A percentile compares a stretch with the other conserved stretches of the same genome.
These are phyloP conservation scores for Phoma sp. DNA, from an alignment of 2,329 filamentous ascomycete genomes.

Conservation along the genomic window DNA sequence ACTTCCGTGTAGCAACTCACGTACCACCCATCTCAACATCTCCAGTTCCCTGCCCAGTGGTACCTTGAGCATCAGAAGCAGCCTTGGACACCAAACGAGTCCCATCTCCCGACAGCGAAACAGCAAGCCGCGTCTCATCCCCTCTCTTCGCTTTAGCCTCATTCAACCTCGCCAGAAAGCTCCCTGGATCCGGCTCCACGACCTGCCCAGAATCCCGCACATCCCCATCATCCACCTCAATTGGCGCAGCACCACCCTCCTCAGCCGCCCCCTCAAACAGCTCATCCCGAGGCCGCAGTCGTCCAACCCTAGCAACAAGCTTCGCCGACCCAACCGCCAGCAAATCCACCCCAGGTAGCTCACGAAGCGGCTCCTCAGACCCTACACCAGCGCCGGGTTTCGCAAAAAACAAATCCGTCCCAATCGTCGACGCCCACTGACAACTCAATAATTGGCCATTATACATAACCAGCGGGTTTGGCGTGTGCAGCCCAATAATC, in stretches of 20 bases:
- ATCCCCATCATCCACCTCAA: background rate
- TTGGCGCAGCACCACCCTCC: background rate
- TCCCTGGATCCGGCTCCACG: conserved; percentile 33
- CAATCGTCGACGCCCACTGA: conserved; percentile 80
- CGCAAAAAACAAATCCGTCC: conserved; percentile 79
- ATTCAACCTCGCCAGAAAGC: conserved; percentile 51
- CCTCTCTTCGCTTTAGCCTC: conserved; percentile 51
- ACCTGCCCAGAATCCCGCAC: conserved; percentile 1
- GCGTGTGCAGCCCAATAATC: conserved; percentile 80
- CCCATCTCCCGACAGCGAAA: conserved; percentile 9
- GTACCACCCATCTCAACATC: conserved; percentile 9
- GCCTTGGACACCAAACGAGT: background rate
- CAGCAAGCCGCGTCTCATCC: conserved; percentile 37
- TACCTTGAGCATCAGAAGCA: background rate
- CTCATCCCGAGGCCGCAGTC: conserved; percentile 53
- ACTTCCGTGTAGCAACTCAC: background rate
- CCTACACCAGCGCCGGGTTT: conserved; percentile 33
- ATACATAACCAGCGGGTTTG: conserved; percentile 80
- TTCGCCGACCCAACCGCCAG: conserved; percentile 74
- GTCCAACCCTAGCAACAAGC: conserved; percentile 70
- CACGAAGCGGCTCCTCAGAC: conserved; percentile 53
- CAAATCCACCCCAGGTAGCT: conserved; percentile 66
- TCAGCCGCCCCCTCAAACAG: conserved; percentile 26
- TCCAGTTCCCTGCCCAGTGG: background rate
- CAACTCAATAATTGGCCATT: conserved; percentile 79